Evolutionary conservation across 192 early-diverging fungal genomes (phyloP).

Genomic region (Coemansia sp.): DNA sequence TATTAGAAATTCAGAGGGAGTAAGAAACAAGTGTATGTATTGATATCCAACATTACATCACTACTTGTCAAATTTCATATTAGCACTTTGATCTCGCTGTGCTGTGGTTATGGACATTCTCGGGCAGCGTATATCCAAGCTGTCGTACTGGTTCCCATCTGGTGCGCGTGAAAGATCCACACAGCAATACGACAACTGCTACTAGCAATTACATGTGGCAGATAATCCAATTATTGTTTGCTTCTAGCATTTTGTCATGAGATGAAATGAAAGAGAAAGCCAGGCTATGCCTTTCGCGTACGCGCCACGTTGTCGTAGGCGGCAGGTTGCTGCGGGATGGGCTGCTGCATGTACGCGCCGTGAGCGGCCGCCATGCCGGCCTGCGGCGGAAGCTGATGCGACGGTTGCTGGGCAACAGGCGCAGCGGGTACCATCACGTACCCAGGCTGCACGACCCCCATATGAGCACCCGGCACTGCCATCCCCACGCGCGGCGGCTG

Average conservation of each 20-base stretch:
- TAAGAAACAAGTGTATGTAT: background rate
- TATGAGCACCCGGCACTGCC: conserved; percentile 13
- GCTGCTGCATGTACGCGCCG: conserved; percentile 16
- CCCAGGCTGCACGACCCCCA: conserved; percentile 35
- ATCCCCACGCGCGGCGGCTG: conserved; percentile 25
- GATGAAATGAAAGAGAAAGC: background rate
- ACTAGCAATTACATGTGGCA: too few relatives aligned
- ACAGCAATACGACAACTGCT: too few relatives aligned
- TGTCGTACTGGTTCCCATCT: too few relatives aligned
- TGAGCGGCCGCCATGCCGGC: conserved; percentile 18
- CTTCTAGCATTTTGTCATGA: background rate
- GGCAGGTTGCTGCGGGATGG: conserved; percentile 28
- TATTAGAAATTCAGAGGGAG: background rate
- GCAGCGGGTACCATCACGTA: conserved; percentile 41
- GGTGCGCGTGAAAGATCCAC: too few relatives aligned
- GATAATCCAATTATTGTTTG: background rate
- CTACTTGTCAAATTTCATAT: too few relatives aligned
- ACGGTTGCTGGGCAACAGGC: conserved; percentile 19
- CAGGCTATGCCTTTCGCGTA: conserved; percentile 31
- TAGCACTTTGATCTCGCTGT: too few relatives aligned
- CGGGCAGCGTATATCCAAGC: too few relatives aligned
- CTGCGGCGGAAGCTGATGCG: conserved; percentile 15
- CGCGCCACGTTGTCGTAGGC: conserved; percentile 44
- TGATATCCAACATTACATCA: too few relatives aligned
- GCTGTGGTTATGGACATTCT: too few relatives aligned